Conservation (phyloP, 108 stramenopile species). For the Discostella stelligeroides region DNA sequence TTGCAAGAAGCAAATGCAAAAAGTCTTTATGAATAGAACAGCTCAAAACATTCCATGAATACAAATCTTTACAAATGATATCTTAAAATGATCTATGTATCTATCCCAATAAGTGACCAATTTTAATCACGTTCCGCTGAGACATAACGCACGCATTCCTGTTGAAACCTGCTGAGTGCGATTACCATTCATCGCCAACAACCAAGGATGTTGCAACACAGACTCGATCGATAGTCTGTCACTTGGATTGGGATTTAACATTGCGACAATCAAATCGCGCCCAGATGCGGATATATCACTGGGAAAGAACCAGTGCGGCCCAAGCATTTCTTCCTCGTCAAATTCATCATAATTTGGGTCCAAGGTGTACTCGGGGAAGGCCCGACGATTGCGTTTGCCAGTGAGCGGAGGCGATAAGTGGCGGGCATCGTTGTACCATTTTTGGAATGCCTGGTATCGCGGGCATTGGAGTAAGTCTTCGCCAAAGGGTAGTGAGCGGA, state of each 20-base stretch:
- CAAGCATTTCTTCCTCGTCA: constrained; percentile 72
- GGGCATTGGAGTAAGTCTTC: constrained; percentile 85
- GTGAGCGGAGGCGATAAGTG: constrained; percentile 32
- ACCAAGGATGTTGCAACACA: constrained; percentile 81
- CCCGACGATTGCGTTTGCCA: constrained; percentile 57
- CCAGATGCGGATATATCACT: constrained; percentile 61
- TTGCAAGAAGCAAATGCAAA: too few species aligned
- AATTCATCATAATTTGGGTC: constrained; percentile 65
- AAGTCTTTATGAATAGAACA: too few species aligned
- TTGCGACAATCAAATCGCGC: constrained; percentile 84
- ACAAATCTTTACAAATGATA: too few species aligned
- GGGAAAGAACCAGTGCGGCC: constrained; percentile 88
- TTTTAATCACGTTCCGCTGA: constrained; percentile 23
- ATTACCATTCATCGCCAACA: constrained; percentile 18
- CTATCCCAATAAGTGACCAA: too few species aligned
- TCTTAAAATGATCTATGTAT: neutral
- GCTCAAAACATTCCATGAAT: too few species aligned
- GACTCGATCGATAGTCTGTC: constrained; percentile 71
- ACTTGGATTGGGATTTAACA: constrained; percentile 81
- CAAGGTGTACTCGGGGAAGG: constrained; percentile 57
- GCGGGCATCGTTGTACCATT: constrained; percentile 85
- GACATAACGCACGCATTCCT: constrained; percentile 17
- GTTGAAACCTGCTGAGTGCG: neutral
- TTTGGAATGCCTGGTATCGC: constrained; percentile 82
- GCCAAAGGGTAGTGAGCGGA: constrained; percentile 89